phyloP scores from a whole-genome alignment of 2,329 filamentous ascomycete species.

The Cladosporium phlei region DNA sequence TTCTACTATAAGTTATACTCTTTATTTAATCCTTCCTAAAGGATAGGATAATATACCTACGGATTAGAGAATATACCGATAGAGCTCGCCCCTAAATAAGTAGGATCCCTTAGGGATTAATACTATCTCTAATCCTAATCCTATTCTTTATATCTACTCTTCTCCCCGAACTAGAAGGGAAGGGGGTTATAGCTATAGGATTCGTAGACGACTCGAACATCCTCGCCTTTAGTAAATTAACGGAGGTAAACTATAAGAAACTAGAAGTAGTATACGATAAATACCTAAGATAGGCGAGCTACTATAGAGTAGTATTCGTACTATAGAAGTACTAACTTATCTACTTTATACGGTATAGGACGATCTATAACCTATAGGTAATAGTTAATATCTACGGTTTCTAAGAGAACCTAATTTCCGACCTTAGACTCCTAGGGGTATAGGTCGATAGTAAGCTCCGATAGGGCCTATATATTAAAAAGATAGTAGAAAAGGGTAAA shows the following conservation, averaged over 20 bases:
- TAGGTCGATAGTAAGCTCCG: too few relatives aligned
- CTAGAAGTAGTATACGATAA: slow-evolving; percentile 10
- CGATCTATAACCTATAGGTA: slow-evolving; percentile 12
- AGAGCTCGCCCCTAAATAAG: slow-evolving; percentile 18
- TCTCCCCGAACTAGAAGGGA: slow-evolving; percentile 12
- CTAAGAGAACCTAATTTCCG: too few relatives aligned
- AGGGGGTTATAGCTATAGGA: background rate
- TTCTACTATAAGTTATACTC: slow-evolving; percentile 21
- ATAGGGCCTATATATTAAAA: too few relatives aligned
- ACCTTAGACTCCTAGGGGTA: too few relatives aligned
- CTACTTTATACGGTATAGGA: background rate
- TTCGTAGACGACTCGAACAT: slow-evolving; percentile 13
- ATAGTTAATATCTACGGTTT: too few relatives aligned
- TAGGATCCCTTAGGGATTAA: slow-evolving; percentile 30
- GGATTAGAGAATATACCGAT: slow-evolving; percentile 18
- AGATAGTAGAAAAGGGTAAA: too few relatives aligned
- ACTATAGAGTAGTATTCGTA: slow-evolving; percentile 5
- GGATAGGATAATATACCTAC: slow-evolving; percentile 11
- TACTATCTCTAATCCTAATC: slow-evolving; percentile 31
- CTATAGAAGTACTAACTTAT: slow-evolving; percentile 14
- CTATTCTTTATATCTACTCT: slow-evolving; percentile 33
- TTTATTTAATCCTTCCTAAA: slow-evolving; percentile 28
- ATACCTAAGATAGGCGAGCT: slow-evolving; percentile 4
- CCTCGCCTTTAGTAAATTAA: slow-evolving; percentile 7
- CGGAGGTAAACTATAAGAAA: slow-evolving; percentile 4